phyloP scores from a whole-genome alignment of 2,329 filamentous ascomycete species.

The Epichloe amarillans region DNA sequence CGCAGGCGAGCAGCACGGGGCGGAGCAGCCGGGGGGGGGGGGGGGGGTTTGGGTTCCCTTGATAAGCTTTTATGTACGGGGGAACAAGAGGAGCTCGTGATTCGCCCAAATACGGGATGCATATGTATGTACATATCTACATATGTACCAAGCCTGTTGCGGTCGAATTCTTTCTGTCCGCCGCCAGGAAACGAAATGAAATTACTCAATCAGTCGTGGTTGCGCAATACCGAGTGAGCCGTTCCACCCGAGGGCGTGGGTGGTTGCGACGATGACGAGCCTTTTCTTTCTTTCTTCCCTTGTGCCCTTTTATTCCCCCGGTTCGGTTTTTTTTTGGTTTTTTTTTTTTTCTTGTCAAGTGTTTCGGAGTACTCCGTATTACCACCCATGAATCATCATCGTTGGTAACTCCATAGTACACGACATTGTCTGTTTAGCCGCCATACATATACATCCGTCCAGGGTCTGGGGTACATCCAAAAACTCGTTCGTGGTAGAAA shows the following conservation, averaged over 20 bases:
- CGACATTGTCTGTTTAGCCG: not conserved
- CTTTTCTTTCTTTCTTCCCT: too few species aligned
- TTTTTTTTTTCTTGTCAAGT: not conserved
- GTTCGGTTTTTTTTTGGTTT: not conserved
- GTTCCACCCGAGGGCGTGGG: not conserved
- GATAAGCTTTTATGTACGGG: constrained; percentile 1
- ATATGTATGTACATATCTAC: not conserved
- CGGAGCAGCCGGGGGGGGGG: not conserved
- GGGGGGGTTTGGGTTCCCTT: not conserved
- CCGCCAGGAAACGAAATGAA: too few species aligned
- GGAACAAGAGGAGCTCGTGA: not conserved
- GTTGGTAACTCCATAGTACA: too few species aligned
- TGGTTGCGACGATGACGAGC: not conserved
- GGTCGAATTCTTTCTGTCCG: not conserved
- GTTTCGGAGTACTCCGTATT: too few species aligned
- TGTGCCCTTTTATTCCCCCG: not conserved
- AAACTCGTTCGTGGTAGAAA: not conserved
- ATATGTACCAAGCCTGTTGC: not conserved
- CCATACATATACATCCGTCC: not conserved
- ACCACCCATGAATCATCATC: too few species aligned
- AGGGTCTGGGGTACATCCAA: not conserved
- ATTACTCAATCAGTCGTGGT: not conserved
- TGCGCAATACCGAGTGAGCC: too few species aligned
- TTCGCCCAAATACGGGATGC: constrained; percentile 1
- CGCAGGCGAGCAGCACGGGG: not conserved